Conservation (phyloP, 2,329 filamentous ascomycete genomes). For the Fusarium acutatum region DNA sequence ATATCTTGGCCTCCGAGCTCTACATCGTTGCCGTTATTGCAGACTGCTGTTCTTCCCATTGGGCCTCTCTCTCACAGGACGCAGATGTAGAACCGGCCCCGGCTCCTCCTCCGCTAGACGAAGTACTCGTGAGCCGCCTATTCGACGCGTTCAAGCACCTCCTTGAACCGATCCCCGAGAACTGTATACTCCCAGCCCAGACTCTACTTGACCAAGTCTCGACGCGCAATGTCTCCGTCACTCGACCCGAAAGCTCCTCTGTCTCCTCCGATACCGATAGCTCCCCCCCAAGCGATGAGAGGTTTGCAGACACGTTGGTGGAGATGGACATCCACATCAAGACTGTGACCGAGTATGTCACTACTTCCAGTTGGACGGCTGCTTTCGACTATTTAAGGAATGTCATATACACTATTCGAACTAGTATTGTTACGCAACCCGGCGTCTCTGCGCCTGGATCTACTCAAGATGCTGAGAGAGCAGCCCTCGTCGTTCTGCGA, state of each 20-base stretch:
- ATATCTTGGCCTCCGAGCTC: slow-evolving; percentile 70
- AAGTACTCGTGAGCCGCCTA: slow-evolving; percentile 61
- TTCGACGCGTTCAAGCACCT: slow-evolving; percentile 65
- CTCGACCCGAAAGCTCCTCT: slow-evolving; percentile 38
- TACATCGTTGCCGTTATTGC: slow-evolving; percentile 71
- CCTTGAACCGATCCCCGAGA: slow-evolving; percentile 67
- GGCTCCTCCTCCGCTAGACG: slow-evolving; percentile 54
- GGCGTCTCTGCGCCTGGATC: slow-evolving; percentile 48
- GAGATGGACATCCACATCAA: slow-evolving; percentile 65
- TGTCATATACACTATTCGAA: slow-evolving; percentile 61
- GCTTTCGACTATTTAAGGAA: slow-evolving; percentile 67
- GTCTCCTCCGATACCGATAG: slow-evolving; percentile 27
- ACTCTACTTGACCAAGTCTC: slow-evolving; percentile 64
- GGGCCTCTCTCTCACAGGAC: slow-evolving; percentile 55
- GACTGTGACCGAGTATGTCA: slow-evolving; percentile 69
- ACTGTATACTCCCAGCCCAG: slow-evolving; percentile 63
- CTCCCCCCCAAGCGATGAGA: slow-evolving; percentile 32
- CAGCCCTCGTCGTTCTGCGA: slow-evolving; percentile 63
- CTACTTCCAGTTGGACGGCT: slow-evolving; percentile 69
- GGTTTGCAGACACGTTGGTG: slow-evolving; percentile 47
- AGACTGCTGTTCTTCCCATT: slow-evolving; percentile 71
- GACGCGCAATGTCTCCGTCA: slow-evolving; percentile 48
- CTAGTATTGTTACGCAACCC: slow-evolving; percentile 51
- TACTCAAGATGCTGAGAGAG: slow-evolving; percentile 59
- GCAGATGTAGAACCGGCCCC: slow-evolving; percentile 27